Base-by-base conservation (phyloP, 1,284 basidiomycete genomes). In the Papiliotrema terrestris region DNA sequence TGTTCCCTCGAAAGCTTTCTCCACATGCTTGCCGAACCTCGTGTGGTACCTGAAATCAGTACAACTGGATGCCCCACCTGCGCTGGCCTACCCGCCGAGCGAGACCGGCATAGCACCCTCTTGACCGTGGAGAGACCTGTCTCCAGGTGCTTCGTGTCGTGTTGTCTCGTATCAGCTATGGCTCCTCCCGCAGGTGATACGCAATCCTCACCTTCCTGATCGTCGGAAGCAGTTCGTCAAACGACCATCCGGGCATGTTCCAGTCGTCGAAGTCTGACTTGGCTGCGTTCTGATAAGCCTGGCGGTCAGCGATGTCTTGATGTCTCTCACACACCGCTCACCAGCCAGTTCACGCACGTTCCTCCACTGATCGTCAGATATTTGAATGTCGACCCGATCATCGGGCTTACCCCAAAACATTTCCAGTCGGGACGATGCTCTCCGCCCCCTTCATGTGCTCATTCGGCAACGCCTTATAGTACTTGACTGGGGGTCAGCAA, bases 261-360 rank as follows among this genome's bases (percentile, higher is more conserved):
- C 55, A 57, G 35, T 57, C 55, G 26, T 57, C 51, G 43, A 52
- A 57, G 26, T 57, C 55, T 13, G 45, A 48, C 14, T 53, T 32
- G 5, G 55, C 43, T 5, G 55, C 51, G 22, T 39, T 53, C 20
- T 57, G 44, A 32, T 52, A 53, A 44, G 43, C 50, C 55, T 53
- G 5, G 46, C 13, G 26, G 29, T 48, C 26, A 48, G 43, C 11
- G 11, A 11, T 11, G 29, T 45, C 19, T 23, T 17, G 43, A 5
- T 8, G 9, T 6, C 22, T 15, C 5, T n/a, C 9, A 22, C 43
- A 23, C 8, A 23, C 13, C 3, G 13, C 29, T 5, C 5, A 47
- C 53, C 23, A 47, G 45, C 45, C 45, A 47, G 20, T 47, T 47
- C 13, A 47, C 45, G 23, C 45, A 47, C 9, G 45, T 47, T 5